Evolutionary conservation across 108 stramenopile species (phyloP).

Genomic region (Cyclotella cryptica): DNA sequence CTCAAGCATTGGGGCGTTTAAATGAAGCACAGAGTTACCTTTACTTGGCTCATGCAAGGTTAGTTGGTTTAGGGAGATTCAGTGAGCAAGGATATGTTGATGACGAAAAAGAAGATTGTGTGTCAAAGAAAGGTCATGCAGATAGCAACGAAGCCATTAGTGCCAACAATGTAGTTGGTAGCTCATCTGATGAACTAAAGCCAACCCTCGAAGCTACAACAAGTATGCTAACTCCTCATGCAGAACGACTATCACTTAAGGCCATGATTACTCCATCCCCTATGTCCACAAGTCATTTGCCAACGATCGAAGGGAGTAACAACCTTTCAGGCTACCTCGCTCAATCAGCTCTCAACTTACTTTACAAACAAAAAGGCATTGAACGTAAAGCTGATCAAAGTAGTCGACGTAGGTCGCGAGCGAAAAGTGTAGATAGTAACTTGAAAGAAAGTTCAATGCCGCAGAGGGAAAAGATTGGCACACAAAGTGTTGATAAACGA

Average conservation of each 20-base stretch:
- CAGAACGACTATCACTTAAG: not conserved
- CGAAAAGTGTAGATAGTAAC: not conserved
- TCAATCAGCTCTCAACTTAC: not conserved
- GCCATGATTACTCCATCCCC: constrained; percentile 3
- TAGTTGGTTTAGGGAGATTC: constrained; percentile 19
- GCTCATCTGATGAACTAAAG: not conserved
- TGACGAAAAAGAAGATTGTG: not conserved
- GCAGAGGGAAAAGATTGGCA: not conserved
- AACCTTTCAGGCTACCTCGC: not conserved
- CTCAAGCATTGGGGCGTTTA: constrained; percentile 20
- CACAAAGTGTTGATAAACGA: not conserved
- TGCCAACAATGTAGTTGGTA: too few relatives aligned
- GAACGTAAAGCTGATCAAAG: not conserved
- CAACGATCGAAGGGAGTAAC: not conserved
- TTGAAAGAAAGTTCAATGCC: not conserved
- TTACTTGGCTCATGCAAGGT: constrained; percentile 12
- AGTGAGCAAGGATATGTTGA: not conserved
- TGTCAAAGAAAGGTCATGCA: not conserved
- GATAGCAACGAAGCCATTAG: too few relatives aligned
- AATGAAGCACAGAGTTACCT: constrained; percentile 17
- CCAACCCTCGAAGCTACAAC: not conserved
- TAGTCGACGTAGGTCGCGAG: not conserved
- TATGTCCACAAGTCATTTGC: not conserved
- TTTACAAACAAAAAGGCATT: constrained; percentile 1
- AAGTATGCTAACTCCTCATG: not conserved